Conservation (phyloP, 768 basidiomycete species). For the Boletus pseudo-olivaceus region DNA sequence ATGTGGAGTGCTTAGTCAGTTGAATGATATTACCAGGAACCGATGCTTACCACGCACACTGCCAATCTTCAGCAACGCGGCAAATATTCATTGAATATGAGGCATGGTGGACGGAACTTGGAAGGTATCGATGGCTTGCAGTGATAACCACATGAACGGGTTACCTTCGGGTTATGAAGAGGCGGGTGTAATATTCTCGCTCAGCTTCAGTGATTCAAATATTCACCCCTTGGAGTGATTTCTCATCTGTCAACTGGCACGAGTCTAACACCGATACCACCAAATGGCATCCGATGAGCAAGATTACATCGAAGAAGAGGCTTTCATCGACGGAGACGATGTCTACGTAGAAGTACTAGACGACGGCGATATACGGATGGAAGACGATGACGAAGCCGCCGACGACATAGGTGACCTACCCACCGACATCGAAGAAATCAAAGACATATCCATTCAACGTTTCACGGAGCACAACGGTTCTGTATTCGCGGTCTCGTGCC, state of each 20-base stretch:
- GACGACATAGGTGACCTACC: conserved; percentile 45
- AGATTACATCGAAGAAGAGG: conserved; percentile 38
- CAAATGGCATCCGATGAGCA: conserved; percentile 33
- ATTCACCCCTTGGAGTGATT: conserved; percentile 15
- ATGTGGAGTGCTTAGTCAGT: conserved; percentile 22
- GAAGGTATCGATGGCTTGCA: not conserved
- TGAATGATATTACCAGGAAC: not conserved
- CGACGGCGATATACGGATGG: conserved; percentile 69
- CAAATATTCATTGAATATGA: not conserved
- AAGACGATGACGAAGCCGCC: conserved; percentile 59
- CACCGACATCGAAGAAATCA: conserved; percentile 37
- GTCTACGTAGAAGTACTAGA: conserved; percentile 61
- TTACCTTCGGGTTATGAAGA: not conserved
- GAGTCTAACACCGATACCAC: conserved; percentile 1
- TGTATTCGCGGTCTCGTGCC: conserved; percentile 80
- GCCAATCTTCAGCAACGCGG: too few species aligned
- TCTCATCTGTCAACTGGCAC: conserved; percentile 22
- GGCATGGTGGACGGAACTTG: not conserved
- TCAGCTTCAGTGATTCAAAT: not conserved
- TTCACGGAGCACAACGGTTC: conserved; percentile 70
- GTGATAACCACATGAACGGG: not conserved
- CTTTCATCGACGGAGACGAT: conserved; percentile 66
- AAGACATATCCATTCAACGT: conserved; percentile 66
- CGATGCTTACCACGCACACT: too few species aligned
- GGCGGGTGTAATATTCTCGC: not conserved